Conservation (phyloP, 805 yeast species). For the Myxozyma neglecta region DNA sequence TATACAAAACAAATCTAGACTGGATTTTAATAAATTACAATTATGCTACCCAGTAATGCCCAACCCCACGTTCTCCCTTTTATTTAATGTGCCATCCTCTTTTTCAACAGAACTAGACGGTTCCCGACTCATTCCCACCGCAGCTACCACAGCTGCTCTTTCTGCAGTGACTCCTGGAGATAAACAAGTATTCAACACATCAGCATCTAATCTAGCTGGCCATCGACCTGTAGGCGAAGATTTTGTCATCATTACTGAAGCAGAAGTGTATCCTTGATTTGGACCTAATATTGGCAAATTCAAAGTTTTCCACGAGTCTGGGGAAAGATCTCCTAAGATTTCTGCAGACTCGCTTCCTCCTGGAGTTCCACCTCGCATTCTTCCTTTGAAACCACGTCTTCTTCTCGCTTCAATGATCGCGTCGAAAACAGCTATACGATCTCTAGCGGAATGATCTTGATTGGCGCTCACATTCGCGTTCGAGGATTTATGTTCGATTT, state of each 20-base stretch:
- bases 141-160: background rate
- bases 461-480: background rate
- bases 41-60: background rate
- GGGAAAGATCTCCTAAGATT: slow-evolving; percentile 3
- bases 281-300: slow-evolving; percentile 5
- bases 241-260: slow-evolving; percentile 4
- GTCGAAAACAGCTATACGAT: background rate
- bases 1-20: background rate
- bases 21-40: background rate
- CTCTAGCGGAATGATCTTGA: background rate
- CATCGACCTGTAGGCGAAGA: slow-evolving; percentile 17
- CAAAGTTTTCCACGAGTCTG: background rate
- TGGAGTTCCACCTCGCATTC: background rate
- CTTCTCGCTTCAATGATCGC: slow-evolving; percentile 3
- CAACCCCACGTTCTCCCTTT: background rate
- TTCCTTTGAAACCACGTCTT: slow-evolving; percentile 2
- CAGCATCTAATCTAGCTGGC: slow-evolving; percentile 25
- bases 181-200: slow-evolving; percentile 10
- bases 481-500: slow-evolving; percentile 1
- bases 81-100: background rate
- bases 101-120: background rate
- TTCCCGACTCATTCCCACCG: background rate
- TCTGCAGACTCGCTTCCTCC: slow-evolving; percentile 11
- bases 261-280: slow-evolving; percentile 11
- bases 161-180: background rate